These are phyloP conservation scores for Pyrus pyrifolia DNA, from an alignment of 306 rosid species.

Conservation along the genomic window DNA sequence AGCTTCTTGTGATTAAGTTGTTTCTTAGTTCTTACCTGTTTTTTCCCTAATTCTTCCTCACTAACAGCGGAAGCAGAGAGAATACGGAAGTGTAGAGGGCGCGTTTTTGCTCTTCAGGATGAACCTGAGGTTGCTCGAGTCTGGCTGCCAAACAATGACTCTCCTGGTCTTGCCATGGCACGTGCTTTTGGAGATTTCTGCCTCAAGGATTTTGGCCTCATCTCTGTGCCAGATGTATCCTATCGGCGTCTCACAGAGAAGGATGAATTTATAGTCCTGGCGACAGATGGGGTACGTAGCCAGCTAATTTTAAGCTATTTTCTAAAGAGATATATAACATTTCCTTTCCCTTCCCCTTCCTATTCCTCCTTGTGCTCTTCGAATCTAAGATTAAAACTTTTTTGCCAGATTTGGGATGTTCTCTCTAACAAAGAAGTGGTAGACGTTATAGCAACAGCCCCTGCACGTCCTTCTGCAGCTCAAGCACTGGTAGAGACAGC, in stretches of 20 bases:
- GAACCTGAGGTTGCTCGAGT: slow-evolving; percentile 96
- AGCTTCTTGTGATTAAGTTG: not conserved
- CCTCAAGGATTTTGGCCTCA: slow-evolving; percentile 91
- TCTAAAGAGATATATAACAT: not conserved
- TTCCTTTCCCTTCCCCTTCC: not conserved
- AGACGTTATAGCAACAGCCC: slow-evolving; percentile 70
- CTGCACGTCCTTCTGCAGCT: slow-evolving; percentile 61
- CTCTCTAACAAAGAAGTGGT: slow-evolving; percentile 92
- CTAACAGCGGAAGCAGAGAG: slow-evolving; percentile 87
- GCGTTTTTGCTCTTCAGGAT: slow-evolving; percentile 91
- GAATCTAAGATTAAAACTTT: slow-evolving; percentile 10
- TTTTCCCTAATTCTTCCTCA: not conserved
- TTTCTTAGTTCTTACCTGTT: not conserved
- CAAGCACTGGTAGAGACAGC: slow-evolving; percentile 84
- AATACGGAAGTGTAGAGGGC: slow-evolving; percentile 82
- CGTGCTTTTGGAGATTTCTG: slow-evolving; percentile 98
- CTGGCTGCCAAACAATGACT: slow-evolving; percentile 89
- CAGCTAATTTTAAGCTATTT: slow-evolving; percentile 5
- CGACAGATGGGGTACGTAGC: slow-evolving; percentile 87
- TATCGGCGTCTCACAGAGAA: slow-evolving; percentile 55
- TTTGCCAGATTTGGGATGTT: slow-evolving; percentile 86
- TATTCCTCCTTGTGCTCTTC: not conserved
- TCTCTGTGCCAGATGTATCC: slow-evolving; percentile 89
- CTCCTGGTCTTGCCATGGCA: slow-evolving; percentile 99
- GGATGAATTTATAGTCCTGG: slow-evolving; percentile 83